Evolutionary conservation across 768 basidiomycete species (phyloP), one percentile per base, ranked within the genome.

Genomic region (Rhizopogon roseolus): DNA sequence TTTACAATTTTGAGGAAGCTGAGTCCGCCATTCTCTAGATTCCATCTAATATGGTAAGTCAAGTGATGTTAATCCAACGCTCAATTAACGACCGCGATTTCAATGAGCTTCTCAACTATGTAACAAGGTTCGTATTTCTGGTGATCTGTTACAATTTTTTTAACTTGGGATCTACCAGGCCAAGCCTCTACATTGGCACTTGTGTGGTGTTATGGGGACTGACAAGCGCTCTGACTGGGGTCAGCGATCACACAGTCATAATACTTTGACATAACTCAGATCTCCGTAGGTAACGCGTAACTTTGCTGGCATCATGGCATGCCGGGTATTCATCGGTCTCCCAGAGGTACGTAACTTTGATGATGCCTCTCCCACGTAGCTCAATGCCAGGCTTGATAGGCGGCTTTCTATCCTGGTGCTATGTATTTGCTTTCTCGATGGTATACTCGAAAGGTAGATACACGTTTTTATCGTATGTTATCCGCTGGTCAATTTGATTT

Each of bases 191-290:
- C 62, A 85, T 88, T 6, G 81, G 83, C 6, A 57, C 62, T 27
- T 86, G 84, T 57, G 80, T 84, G 13, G 70, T 81, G 27, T 54
- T 80, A 4, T 88, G 86, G 85, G 85, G 86, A 1, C 54, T 85
- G 28, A 82, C 80, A 4, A 85, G 83, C 46, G 71, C 78, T 7
- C 67, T 85, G 43, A 87, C 84, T 29, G 85, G 84, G 6, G 79
- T 84, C 61, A 38, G 75, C 58, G 5, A 48, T 39, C 17, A 13
- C 27, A 45, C n/a, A 2, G n/a, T 17, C 14, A 13, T 25, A 27
- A 1, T 11, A 17, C 17, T 27, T 22, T n/a, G 13, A 37, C 3
- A 10, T n/a, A 25, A 16, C 13, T 41, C 29, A 14, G 34, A 43
- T 29, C 34, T 37, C 29, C 25, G 9, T 41, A 84, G 82, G 66